Base-by-base conservation (phyloP, 257 asterid genomes). In the Nicotiana noctiflora region DNA sequence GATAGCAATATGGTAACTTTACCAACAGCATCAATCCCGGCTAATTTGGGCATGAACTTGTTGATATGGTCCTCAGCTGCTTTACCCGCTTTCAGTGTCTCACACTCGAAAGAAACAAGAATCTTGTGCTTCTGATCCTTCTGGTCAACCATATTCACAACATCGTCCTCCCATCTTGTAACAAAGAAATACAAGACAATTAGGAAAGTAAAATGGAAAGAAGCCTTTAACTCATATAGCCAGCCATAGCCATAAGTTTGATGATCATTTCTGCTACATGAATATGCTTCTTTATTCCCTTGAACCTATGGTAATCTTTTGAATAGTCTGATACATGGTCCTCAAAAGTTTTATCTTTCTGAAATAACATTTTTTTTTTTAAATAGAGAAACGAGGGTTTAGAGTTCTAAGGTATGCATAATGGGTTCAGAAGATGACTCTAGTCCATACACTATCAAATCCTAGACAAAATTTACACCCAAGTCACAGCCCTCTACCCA, bases 1-100 rank as follows among this genome's bases (percentile, higher is more conserved):
- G 62, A 80, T 62, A 62, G 67, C 53, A 52, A 84, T 56, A 51
- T 21, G 17, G 53, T 56, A 56, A 32, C 57, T 87, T 89, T 88
- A 96, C 99, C 97, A 15, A 96, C 94, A 59, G 98, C 98, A 84
- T 92, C 97, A 91, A 89, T 85, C 85, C 98, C 98, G 6, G 88
- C 89, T 87, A 96, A 84, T 87, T 94, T 96, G 34, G 99, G 99
- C 97, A 96, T 96, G 96, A 91, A 96, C 85, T 87, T 88, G 60
- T 72, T 88, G 85, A 96, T 90, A 86, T 96, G 99, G 40, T 92
- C 98, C 88, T 92, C 97, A 10, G 98, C 99, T 79, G 91, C 95
- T 85, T 90, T 82, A 23, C 92, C 99, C 67, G 98, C 92, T 88
- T 94, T 96, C 83, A 96, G 83, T 21, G 98, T 94, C 85, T 94